Evolutionary conservation across 2,329 filamentous ascomycete species (phyloP).

Genomic region (Colletotrichum cordylinicola): DNA sequence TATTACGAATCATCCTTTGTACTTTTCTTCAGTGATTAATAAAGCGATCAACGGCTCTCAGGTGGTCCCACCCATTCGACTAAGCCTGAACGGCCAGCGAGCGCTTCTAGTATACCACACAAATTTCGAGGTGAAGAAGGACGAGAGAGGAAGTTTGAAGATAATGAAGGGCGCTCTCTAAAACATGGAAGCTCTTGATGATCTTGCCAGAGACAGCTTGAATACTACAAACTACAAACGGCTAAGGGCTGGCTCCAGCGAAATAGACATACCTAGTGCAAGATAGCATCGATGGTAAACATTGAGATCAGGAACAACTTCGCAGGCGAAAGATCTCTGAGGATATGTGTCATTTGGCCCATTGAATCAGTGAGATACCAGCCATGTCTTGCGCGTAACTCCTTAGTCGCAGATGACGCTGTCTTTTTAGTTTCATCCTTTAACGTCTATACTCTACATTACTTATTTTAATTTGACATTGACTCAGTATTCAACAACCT

Average conservation of each 20-base stretch:
- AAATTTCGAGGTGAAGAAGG: not conserved
- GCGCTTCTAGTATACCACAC: not conserved
- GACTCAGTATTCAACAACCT: not conserved
- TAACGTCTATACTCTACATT: not conserved
- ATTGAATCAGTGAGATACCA: not conserved
- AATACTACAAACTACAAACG: not conserved
- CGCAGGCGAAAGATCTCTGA: not conserved
- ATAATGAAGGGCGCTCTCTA: not conserved
- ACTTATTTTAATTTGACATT: not conserved
- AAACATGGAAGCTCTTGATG: not conserved
- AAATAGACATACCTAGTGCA: not conserved
- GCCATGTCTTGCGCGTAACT: not conserved
- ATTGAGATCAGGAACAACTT: not conserved
- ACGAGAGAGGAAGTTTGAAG: not conserved
- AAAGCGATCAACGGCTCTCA: no score
- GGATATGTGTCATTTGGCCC: not conserved
- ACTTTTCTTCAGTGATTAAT: no score
- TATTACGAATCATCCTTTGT: no score
- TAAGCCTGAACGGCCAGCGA: not conserved
- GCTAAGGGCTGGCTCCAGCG: not conserved
- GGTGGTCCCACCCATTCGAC: no score
- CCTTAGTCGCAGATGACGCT: not conserved
- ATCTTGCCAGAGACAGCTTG: not conserved
- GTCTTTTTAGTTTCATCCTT: not conserved
- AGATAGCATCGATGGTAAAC: no score